Evolutionary conservation across 2,329 filamentous ascomycete species (phyloP).

Genomic region (Alternaria novae-zelandiae): DNA sequence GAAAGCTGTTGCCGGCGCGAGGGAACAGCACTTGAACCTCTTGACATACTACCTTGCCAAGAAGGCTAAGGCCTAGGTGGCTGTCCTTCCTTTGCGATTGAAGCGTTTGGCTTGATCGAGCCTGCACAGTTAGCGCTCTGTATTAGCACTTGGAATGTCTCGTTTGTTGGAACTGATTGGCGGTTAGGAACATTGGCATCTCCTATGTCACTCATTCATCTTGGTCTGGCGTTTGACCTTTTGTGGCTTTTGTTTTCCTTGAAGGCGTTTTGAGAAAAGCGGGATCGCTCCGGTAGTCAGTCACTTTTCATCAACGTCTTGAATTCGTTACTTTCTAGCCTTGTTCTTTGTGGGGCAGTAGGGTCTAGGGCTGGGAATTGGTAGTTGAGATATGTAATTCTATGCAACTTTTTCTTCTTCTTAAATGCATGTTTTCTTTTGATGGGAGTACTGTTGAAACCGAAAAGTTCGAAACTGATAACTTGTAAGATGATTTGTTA

Average conservation of each 20-base stretch:
- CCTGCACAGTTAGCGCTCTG: not conserved
- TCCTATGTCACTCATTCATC: not conserved
- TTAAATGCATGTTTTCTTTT: not conserved
- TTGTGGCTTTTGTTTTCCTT: not conserved
- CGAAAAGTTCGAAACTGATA: no score
- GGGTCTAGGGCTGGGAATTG: not conserved
- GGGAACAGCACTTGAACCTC: conserved; percentile 76
- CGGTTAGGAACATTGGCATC: not conserved
- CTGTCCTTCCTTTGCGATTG: conserved; percentile 9
- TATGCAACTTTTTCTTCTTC: not conserved
- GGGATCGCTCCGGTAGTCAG: conserved; percentile 10
- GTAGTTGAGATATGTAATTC: not conserved
- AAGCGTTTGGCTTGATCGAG: not conserved
- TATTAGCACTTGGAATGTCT: not conserved
- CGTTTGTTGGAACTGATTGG: not conserved
- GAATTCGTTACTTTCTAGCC: not conserved
- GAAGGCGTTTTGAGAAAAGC: conserved; percentile 9
- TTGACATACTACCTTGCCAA: conserved; percentile 80
- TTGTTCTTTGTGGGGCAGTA: not conserved
- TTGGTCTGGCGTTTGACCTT: not conserved
- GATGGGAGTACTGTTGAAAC: no score
- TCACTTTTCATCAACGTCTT: not conserved
- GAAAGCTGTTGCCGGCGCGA: conserved; percentile 67
- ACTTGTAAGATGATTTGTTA: no score
- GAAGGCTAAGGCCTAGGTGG: conserved; percentile 34